Evolutionary conservation across 1,284 basidiomycete genomes (phyloP), one percentile per base, ranked within the genome.

Genomic region (Tylopilus sp.): DNA sequence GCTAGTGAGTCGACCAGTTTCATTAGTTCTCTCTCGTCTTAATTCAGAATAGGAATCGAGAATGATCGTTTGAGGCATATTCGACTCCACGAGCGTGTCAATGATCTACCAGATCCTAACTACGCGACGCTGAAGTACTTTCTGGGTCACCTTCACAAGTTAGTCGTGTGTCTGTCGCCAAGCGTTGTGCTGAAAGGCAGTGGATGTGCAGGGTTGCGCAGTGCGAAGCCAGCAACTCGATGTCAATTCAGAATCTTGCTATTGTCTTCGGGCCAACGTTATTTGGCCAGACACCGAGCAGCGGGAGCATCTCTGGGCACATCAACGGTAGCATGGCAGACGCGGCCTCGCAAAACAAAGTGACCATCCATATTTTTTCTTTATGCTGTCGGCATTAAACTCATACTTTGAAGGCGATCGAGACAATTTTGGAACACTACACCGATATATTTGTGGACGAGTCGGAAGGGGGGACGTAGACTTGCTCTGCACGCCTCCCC

Each of bases 211-310:
- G 91, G 64, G 82, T 96, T 50, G 80, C 80, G 42, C 79, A 85
- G 60, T 78, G 83, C 57, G 85, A 90, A 57, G 70, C 76, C 7
- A 75, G 85, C 48, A 99, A 99, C 68, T 86, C 91, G 45, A 99
- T 99, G 95, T 84, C 88, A 8, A 83, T 88, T 45, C 88, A 90
- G 57, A 99, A 99, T 70, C 72, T 99, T 30, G 86, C 92, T 7
- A 97, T 99, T 59, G 93, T 99, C 9, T 99, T 99, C 70, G 95
- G 96, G 2, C 95, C 95, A 9, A 98, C 95, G 6, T 72, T 99
- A 33, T 88, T 96, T 61, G 85, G 91, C 17, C 78, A 77, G 58
- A 52, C 55, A 34, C 60, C 65, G 18, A 46, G 60, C 28, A 69
- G 58, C 47, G 65, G 65, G 17, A 70, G 75, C 73, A 57, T 78